Percentiles rank a stretch among this genome's conserved stretches.
Conservation (phyloP, 495 filamentous ascomycete species). For the Xylaria intraflava region DNA sequence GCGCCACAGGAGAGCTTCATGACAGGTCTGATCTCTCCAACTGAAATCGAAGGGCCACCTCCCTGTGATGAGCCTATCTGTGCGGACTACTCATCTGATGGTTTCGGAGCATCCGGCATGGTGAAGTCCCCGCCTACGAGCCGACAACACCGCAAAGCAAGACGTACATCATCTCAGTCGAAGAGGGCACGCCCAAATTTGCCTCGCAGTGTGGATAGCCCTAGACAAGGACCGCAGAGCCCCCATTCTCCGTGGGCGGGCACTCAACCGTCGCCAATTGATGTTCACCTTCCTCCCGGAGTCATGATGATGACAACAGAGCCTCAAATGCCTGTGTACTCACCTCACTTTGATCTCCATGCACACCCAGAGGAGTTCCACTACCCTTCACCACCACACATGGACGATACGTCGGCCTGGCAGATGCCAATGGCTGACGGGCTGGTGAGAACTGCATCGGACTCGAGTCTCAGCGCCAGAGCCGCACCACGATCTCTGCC, state of each 20-base stretch:
- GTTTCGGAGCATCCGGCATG: conserved; percentile 4
- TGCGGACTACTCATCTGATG: conserved; percentile 5
- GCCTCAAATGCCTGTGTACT: conserved; percentile 7
- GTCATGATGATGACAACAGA: conserved; percentile 10
- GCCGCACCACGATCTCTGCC: conserved; percentile 9
- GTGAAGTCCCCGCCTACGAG: conserved; percentile 8
- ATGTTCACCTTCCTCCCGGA: conserved; percentile 2
- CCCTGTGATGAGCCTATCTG: conserved; percentile 7
- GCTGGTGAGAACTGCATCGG: conserved; percentile 3
- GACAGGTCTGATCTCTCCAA: conserved; percentile 10
- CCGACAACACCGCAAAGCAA: conserved; percentile 3
- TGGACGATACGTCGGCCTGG: conserved; percentile 13
- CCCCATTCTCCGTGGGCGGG: conserved; percentile 13
- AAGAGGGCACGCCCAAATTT: conserved; percentile 3
- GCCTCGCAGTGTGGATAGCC: conserved; percentile 12
- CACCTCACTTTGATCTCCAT: conserved; percentile 11
- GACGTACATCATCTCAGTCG: conserved; percentile 10
- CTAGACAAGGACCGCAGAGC: conserved; percentile 9
- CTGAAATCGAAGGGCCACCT: conserved; percentile 6
- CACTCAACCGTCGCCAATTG: conserved; percentile 3
- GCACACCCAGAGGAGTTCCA: conserved; percentile 42
- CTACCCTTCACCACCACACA: conserved; percentile 11
- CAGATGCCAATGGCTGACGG: conserved; percentile 1
- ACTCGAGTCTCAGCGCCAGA: conserved; percentile 9
- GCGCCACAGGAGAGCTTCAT: conserved; percentile 7